Evolutionary conservation across 192 early-diverging fungal genomes (phyloP).

Genomic region (Coemansia sp.): DNA sequence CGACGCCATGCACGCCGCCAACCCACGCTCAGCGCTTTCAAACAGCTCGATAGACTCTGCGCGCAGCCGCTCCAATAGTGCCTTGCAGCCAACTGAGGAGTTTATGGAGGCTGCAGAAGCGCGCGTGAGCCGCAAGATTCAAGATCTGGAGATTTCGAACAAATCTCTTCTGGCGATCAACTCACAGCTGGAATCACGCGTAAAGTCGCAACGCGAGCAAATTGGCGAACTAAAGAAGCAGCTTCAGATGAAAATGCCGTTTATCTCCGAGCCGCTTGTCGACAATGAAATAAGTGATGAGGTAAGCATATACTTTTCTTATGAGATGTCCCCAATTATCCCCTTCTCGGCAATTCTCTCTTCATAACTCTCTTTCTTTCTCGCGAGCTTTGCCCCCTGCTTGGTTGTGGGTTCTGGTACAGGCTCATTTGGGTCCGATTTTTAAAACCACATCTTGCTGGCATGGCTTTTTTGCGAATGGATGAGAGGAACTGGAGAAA

Average conservation of each 20-base stretch:
- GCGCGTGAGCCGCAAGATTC: conserved; percentile 53
- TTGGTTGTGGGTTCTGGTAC: background rate
- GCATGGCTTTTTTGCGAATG: background rate
- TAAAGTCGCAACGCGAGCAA: conserved; percentile 46
- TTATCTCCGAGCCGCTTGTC: conserved; percentile 18
- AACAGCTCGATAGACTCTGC: conserved; percentile 34
- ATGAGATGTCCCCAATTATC: background rate
- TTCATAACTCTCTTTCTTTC: background rate
- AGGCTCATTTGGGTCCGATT: background rate
- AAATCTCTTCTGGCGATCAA: conserved; percentile 53
- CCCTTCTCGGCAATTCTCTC: background rate
- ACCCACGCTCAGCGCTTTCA: conserved; percentile 45
- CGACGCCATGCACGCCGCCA: conserved; percentile 13
- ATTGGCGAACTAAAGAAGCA: conserved; percentile 52
- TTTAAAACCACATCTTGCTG: conserved; percentile 4
- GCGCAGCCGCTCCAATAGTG: conserved; percentile 48
- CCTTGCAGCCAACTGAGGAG: conserved; percentile 36
- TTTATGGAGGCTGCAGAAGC: conserved; percentile 54
- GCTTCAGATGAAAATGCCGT: conserved; percentile 31
- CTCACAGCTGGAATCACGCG: conserved; percentile 47
- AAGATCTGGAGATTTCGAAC: conserved; percentile 57
- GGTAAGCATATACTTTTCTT: conserved; percentile 35
- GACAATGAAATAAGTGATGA: conserved; percentile 47
- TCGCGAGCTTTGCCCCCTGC: background rate
- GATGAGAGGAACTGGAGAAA: background rate